phyloP scores from a whole-genome alignment of 192 early-diverging fungal genomes.

The Chytriomyces sp. region DNA sequence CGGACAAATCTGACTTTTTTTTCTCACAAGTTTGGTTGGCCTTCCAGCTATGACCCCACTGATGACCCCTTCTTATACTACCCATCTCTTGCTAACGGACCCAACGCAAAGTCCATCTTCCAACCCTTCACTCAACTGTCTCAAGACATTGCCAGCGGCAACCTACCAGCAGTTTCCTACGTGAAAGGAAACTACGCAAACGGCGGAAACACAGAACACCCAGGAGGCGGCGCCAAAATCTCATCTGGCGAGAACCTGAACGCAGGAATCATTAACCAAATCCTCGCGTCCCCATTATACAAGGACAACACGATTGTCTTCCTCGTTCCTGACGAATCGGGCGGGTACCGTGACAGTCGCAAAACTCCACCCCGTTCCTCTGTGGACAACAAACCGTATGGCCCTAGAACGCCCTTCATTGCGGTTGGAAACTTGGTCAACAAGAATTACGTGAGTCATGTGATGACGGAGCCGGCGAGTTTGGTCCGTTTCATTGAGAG shows the following conservation, averaged over 20 bases:
- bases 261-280: constrained; percentile 15
- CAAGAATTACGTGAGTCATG: constrained; percentile 37
- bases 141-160: constrained; percentile 11
- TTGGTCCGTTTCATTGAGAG: constrained; percentile 29
- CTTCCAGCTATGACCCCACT: constrained; percentile 11
- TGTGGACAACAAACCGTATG: constrained; percentile 18
- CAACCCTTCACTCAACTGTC: neutral
- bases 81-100: neutral
- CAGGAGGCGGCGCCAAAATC: constrained; percentile 13
- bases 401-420: constrained; percentile 25
- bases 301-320: constrained; percentile 31
- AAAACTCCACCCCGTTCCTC: constrained; percentile 9
- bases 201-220: constrained; percentile 22
- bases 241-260: constrained; percentile 34
- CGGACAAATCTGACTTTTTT: neutral
- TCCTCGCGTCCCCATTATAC: constrained; percentile 22
- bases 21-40: neutral
- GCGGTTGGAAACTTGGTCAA: constrained; percentile 21
- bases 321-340: constrained; percentile 27
- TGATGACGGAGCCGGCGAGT: constrained; percentile 26
- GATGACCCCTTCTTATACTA: constrained; percentile 27
- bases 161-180: constrained; percentile 25
- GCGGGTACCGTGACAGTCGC: constrained; percentile 27
- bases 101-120: constrained; percentile 5
- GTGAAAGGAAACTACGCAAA: constrained; percentile 15